These are phyloP conservation scores for Sugiyamaella novakii DNA, from an alignment of 1,139 yeast genomes.

Conservation along the genomic window DNA sequence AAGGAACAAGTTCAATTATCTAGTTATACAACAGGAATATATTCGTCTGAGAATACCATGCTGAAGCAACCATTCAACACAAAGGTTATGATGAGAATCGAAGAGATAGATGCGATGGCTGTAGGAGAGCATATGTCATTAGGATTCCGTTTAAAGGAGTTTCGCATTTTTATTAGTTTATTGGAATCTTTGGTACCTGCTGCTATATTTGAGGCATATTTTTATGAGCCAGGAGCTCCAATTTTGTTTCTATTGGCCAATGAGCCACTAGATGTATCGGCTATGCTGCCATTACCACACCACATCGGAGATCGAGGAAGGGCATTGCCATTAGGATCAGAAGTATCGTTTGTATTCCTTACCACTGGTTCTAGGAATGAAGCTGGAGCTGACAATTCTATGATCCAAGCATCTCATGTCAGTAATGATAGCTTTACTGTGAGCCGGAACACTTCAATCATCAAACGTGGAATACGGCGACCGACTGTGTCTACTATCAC, in stretches of 20 bases:
- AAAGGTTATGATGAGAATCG: constrained; percentile 28
- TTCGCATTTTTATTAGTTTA: constrained; percentile 32
- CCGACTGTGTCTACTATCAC: background rate
- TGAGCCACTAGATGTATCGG: constrained; percentile 7
- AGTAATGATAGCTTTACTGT: background rate
- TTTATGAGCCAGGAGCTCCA: constrained; percentile 35
- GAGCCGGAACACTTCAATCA: constrained; percentile 3
- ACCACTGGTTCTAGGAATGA: constrained; percentile 23
- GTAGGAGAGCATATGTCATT: constrained; percentile 30
- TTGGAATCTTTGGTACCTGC: constrained; percentile 29
- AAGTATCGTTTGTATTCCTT: constrained; percentile 26
- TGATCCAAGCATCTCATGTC: background rate
- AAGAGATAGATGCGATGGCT: constrained; percentile 33
- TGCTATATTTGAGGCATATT: constrained; percentile 26
- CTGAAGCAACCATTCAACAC: constrained; percentile 40
- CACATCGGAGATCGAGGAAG: constrained; percentile 4
- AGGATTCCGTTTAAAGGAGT: constrained; percentile 38
- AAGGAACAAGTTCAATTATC: constrained; percentile 30
- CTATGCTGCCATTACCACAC: constrained; percentile 1
- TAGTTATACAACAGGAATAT: constrained; percentile 38
- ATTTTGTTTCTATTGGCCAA: constrained; percentile 29
- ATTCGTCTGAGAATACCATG: constrained; percentile 32
- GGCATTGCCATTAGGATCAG: constrained; percentile 25
- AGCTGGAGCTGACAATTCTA: background rate
- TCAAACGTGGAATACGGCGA: constrained; percentile 5